Base-by-base conservation (phyloP, 2,329 filamentous ascomycete genomes). In the Verticillium albo-atrum region DNA sequence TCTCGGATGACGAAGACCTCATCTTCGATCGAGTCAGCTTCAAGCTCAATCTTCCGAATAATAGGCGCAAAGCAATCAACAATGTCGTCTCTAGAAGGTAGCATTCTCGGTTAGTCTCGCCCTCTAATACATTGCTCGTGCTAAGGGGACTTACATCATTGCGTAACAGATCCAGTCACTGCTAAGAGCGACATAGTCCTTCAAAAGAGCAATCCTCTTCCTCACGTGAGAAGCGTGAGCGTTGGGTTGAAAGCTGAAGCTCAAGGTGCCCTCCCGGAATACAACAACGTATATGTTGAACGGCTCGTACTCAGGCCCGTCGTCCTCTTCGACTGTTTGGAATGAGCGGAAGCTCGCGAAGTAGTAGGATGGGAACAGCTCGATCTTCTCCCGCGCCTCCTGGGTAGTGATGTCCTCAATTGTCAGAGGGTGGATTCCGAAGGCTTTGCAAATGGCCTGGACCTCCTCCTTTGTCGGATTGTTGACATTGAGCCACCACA, bases 141-240 rank as follows among this genome's bases (percentile, higher is more conserved):
- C 25, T 14, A 37, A 25, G 6, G 6, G 1, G 58, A 78, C 88
- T 82, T 80, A 92, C 89, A 99, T 98, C 70, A 99, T 83, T 51
- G 95, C 95, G 72, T 99, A 99, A 79, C 95, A 99, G 67, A 98
- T 96, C 94, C 96, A 99, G 75, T 99, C 95, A 66, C 92, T 93
- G 71, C 92, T 96, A 42, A 99, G 82, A 62, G 93, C 89, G 68
- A 98, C 90, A 70, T 97, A 98, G 70, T 99, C 95, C 70, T 96
- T 94, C 59, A 99, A 82, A 66, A 92, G 90, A 26, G 91, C 89
- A 68, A 99, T 98, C 74, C 95, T 88, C 79, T 90, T 92, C 65
- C 94, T 88, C 27, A 99, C 95, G 65, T 95, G 91, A 51, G 89
- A 84, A 14, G 93, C 91, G 72, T 99, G 95, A 2, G 88, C 86